Evolutionary conservation across 139 green algal genomes (phyloP).

Genomic region (Volvox reticuliferus): DNA sequence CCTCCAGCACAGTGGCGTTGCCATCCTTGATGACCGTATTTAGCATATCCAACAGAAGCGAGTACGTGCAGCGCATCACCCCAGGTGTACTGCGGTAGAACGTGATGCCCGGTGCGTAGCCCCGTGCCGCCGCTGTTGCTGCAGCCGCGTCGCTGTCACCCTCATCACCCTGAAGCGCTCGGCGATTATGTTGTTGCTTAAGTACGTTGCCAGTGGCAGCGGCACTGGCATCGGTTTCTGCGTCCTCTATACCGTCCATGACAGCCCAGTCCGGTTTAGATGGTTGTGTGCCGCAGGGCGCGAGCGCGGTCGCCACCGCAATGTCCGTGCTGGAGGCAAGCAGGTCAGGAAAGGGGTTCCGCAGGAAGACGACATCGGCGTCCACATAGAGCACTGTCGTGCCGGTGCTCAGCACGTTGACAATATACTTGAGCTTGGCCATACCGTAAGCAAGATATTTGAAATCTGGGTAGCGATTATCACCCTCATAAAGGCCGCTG

Average conservation of each 20-base stretch:
- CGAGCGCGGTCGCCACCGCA: not conserved
- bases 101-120: not conserved
- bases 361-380: slow-evolving; percentile 36
- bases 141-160: not conserved
- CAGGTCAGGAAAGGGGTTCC: slow-evolving; percentile 30
- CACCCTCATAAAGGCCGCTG: slow-evolving; percentile 15
- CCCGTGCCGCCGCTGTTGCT: no score
- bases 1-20: not conserved
- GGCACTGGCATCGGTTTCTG: not conserved
- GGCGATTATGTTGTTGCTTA: not conserved
- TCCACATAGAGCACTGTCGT: slow-evolving; percentile 25
- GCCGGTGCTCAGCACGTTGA: slow-evolving; percentile 35
- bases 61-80: slow-evolving; percentile 31
- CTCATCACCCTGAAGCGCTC: not conserved
- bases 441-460: slow-evolving; percentile 8
- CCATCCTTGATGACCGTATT: not conserved
- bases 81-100: slow-evolving; percentile 32
- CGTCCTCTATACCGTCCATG: not conserved
- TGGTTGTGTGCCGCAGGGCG: slow-evolving; percentile 1
- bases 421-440: slow-evolving; percentile 27
- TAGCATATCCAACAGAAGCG: slow-evolving; percentile 39
- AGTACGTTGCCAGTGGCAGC: not conserved
- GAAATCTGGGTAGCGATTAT: not conserved
- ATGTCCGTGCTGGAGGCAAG: not conserved
- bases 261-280: not conserved